A percentile compares a stretch with the other conserved stretches of the same genome.
These are phyloP conservation scores for Cocos nucifera DNA, from an alignment of 176 grass and related monocot genomes.

Conservation along the genomic window DNA sequence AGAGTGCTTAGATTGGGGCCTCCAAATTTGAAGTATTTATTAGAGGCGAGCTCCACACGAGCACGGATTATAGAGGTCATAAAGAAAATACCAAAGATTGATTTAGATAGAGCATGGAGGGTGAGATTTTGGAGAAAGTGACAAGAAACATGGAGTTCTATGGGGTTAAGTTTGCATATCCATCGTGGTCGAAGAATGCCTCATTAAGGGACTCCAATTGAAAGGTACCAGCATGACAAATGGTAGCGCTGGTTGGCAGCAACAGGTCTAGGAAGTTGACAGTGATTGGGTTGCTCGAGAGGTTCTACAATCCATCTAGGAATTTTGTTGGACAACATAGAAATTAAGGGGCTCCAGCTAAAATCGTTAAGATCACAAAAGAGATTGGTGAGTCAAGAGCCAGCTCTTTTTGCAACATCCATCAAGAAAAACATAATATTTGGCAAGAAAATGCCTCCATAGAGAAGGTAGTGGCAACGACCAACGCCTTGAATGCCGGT, in stretches of 20 bases:
- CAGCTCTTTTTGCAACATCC: too few species aligned
- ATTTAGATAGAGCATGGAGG: constrained; percentile 18
- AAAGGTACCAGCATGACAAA: constrained; percentile 16
- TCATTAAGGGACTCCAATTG: constrained; percentile 38
- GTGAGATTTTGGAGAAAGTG: constrained; percentile 26
- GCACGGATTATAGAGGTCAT: constrained; percentile 31
- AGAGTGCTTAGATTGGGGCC: too few species aligned
- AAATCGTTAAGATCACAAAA: constrained; percentile 37
- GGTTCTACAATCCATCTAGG: constrained; percentile 41
- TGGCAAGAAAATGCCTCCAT: too few species aligned
- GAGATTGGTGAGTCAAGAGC: too few species aligned
- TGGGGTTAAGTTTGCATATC: constrained; percentile 41
- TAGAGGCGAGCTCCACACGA: constrained; percentile 31
- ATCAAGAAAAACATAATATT: too few species aligned
- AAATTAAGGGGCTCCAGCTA: constrained; percentile 28
- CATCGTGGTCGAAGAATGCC: constrained; percentile 30
- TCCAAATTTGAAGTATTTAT: too few species aligned
- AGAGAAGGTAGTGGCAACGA: too few species aligned
- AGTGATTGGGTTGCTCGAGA: constrained; percentile 36
- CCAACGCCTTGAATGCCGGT: too few species aligned
- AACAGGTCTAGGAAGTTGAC: constrained; percentile 55
- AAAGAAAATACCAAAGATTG: constrained; percentile 35
- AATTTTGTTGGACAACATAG: constrained; percentile 33
- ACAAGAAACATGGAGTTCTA: constrained; percentile 27
- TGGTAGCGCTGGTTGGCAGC: constrained; percentile 40